Conservation (phyloP, 23 red algal species). For the Gracilaria domingensis region DNA sequence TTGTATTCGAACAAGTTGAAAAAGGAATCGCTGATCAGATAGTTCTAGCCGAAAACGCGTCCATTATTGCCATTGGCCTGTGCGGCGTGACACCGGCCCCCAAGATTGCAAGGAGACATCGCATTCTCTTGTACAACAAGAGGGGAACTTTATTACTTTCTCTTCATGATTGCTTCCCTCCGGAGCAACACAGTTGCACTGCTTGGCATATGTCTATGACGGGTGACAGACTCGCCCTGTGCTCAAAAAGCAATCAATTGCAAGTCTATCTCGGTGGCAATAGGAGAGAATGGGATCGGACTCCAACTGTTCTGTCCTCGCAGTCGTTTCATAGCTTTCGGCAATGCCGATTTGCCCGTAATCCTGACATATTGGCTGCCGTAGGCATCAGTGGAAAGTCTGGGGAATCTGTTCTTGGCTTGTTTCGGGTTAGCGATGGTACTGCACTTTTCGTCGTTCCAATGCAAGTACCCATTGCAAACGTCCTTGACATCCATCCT, state of each 20-base stretch:
- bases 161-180: constrained; percentile 7
- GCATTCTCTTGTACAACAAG: background rate
- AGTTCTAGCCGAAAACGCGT: background rate
- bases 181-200: constrained; percentile 18
- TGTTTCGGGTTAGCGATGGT: constrained; percentile 19
- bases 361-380: constrained; percentile 7
- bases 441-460: background rate
- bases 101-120: background rate
- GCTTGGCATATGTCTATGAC: constrained; percentile 8
- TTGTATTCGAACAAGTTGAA: background rate
- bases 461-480: background rate
- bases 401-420: background rate
- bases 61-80: constrained; percentile 8
- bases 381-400: background rate
- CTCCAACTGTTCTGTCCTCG: background rate
- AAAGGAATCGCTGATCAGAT: constrained; percentile 19
- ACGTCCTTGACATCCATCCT: constrained; percentile 21
- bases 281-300: background rate
- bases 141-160: background rate
- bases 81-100: background rate
- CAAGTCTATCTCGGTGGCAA: background rate
- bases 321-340: background rate
- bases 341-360: background rate
- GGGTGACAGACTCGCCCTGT: background rate
- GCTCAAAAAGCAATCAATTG: background rate